These are phyloP conservation scores for Postia placenta DNA, from an alignment of 768 basidiomycete genomes.

Conservation along the genomic window DNA sequence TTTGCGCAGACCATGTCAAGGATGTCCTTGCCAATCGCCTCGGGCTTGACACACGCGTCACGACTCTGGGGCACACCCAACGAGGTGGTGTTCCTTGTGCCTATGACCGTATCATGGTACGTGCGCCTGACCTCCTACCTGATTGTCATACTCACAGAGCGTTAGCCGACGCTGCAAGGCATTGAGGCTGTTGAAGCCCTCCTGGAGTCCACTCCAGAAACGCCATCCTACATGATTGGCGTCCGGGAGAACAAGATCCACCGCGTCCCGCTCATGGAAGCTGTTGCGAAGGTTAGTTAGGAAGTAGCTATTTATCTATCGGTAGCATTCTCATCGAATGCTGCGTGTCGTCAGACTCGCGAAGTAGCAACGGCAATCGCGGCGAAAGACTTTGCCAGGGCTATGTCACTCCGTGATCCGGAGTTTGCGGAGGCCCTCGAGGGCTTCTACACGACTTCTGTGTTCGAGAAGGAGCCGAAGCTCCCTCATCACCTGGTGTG, in stretches of 20 bases:
- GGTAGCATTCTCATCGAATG: conserved; percentile 2
- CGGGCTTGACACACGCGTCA: conserved; percentile 92
- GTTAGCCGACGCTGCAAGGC: conserved; percentile 92
- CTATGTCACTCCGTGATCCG: conserved; percentile 83
- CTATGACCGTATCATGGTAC: conserved; percentile 84
- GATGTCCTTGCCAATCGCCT: conserved; percentile 80
- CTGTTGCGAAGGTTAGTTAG: conserved; percentile 70
- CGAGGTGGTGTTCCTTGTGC: conserved; percentile 93
- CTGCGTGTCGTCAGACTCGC: conserved; percentile 55
- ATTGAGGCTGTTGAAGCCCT: conserved; percentile 89
- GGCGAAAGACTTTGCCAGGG: conserved; percentile 77
- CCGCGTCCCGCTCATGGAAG: conserved; percentile 86
- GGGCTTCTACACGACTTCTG: conserved; percentile 77
- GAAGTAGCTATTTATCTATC: neutral
- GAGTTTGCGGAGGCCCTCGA: conserved; percentile 86
- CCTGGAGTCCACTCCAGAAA: conserved; percentile 77
- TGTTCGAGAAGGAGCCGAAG: conserved; percentile 35
- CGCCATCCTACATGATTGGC: conserved; percentile 97
- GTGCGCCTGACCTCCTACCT: conserved; percentile 14
- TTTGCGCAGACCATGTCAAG: conserved; percentile 87
- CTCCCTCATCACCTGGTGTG: conserved; percentile 28
- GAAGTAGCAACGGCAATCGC: conserved; percentile 80
- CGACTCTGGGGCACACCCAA: conserved; percentile 95
- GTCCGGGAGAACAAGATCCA: conserved; percentile 93
- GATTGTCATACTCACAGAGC: neutral